phyloP scores from a whole-genome alignment of 140 eudicot species.

The Erigeron philadelphicus region DNA sequence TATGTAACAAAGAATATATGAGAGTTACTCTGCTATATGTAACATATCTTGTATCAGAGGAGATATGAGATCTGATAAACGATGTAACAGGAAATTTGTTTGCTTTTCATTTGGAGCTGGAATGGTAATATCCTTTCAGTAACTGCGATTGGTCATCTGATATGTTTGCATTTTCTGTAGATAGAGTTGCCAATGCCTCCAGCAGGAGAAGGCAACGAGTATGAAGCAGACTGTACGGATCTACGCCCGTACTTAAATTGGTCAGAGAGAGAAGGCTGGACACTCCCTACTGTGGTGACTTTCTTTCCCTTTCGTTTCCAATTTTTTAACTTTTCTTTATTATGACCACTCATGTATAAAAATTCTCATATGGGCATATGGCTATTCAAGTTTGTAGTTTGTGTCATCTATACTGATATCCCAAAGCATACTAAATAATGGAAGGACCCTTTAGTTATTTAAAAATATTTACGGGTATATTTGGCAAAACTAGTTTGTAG shows the following conservation, averaged over 20 bases:
- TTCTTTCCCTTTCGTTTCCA: slow-evolving; percentile 5
- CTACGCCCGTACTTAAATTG: slow-evolving; percentile 71
- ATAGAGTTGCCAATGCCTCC: slow-evolving; percentile 51
- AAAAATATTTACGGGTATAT: too few relatives aligned
- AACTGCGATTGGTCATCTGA: background rate
- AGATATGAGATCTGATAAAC: background rate
- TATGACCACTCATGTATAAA: too few relatives aligned
- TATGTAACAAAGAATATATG: background rate
- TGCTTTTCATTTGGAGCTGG: background rate
- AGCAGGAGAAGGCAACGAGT: slow-evolving; percentile 48
- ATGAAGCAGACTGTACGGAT: slow-evolving; percentile 46
- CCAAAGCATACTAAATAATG: too few relatives aligned
- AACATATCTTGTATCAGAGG: background rate
- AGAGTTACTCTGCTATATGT: background rate
- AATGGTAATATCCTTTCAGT: background rate
- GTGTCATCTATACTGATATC: too few relatives aligned
- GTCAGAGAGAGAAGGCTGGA: slow-evolving; percentile 60
- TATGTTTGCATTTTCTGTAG: slow-evolving; percentile 30
- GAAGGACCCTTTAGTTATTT: too few relatives aligned
- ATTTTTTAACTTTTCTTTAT: too few relatives aligned
- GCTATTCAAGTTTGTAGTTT: too few relatives aligned
- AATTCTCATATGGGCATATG: too few relatives aligned
- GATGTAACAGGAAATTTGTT: background rate
- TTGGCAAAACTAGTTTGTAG: too few relatives aligned
- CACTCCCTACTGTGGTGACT: slow-evolving; percentile 36